Evolutionary conservation across 2,329 filamentous ascomycete genomes (phyloP).

Genomic region (Verticillium nonalfalfae): DNA sequence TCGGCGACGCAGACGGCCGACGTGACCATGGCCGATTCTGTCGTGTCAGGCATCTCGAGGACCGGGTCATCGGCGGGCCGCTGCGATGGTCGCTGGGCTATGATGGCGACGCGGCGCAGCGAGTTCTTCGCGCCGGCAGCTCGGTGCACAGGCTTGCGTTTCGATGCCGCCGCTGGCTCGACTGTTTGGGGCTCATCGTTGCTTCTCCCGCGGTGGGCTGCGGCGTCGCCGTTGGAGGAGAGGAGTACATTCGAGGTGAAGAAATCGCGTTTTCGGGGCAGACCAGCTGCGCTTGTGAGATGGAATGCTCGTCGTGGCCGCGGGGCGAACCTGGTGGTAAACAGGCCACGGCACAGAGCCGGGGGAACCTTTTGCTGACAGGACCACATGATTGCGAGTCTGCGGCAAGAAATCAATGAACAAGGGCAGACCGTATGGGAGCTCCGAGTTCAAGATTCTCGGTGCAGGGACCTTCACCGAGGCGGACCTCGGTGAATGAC

Average conservation of each 20-base stretch:
- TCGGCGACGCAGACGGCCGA: constrained; percentile 58
- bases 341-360: constrained; percentile 7
- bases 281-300: constrained; percentile 30
- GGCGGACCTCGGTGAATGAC: background rate
- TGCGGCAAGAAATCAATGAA: background rate
- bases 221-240: constrained; percentile 29
- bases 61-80: constrained; percentile 32
- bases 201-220: constrained; percentile 7
- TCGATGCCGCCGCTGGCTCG: constrained; percentile 14
- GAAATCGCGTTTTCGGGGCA: constrained; percentile 54
- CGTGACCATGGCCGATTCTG: constrained; percentile 32
- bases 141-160: constrained; percentile 39
- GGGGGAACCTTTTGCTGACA: constrained; percentile 7
- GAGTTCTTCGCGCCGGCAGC: constrained; percentile 58
- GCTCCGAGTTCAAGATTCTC: background rate
- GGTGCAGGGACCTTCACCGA: background rate
- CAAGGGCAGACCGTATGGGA: background rate
- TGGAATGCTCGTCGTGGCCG: constrained; percentile 33
- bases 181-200: background rate
- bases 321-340: constrained; percentile 1
- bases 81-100: constrained; percentile 60
- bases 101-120: constrained; percentile 76
- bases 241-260: constrained; percentile 60
- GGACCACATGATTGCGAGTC: constrained; percentile 5
- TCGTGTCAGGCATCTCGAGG: constrained; percentile 16